Evolutionary conservation across 495 filamentous ascomycete species (phyloP).

Genomic region (Chaetomium tenue): DNA sequence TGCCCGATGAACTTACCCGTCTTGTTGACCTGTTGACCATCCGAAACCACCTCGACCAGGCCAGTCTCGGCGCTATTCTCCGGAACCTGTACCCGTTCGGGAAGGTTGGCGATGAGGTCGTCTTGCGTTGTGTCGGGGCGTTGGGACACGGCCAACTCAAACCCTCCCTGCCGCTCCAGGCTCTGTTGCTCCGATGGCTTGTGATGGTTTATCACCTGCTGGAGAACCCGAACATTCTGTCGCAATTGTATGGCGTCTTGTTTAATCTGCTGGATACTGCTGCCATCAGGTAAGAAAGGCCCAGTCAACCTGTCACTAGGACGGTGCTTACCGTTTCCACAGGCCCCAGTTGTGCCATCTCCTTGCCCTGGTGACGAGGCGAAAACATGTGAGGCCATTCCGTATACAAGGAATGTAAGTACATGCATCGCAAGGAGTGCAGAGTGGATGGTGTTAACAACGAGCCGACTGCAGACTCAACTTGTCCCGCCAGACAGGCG

Average conservation of each 20-base stretch:
- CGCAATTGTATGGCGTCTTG: conserved; percentile 70
- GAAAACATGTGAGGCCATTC: conserved; percentile 85
- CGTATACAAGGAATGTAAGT: conserved; percentile 79
- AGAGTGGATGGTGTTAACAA: conserved; percentile 25
- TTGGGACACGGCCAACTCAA: conserved; percentile 79
- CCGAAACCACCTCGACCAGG: conserved; percentile 72
- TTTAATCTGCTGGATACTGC: conserved; percentile 86
- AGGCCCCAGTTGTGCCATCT: conserved; percentile 72
- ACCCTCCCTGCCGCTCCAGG: conserved; percentile 66
- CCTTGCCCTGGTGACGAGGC: conserved; percentile 75
- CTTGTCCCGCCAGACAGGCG: conserved; percentile 59
- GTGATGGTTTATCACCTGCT: conserved; percentile 73
- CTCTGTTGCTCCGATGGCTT: conserved; percentile 73
- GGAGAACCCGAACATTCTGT: conserved; percentile 62
- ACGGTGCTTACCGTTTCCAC: conserved; percentile 32
- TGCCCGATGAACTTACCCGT: conserved; percentile 55
- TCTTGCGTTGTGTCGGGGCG: conserved; percentile 67
- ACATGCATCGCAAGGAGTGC: neutral
- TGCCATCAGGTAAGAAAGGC: conserved; percentile 57
- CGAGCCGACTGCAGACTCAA: conserved; percentile 48
- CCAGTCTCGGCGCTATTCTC: conserved; percentile 61
- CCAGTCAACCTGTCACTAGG: conserved; percentile 8
- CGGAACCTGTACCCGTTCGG: conserved; percentile 72
- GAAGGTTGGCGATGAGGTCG: conserved; percentile 58
- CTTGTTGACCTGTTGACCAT: conserved; percentile 66